Conservation (phyloP, 441 rosid genomes). For the Hura crepitans region DNA sequence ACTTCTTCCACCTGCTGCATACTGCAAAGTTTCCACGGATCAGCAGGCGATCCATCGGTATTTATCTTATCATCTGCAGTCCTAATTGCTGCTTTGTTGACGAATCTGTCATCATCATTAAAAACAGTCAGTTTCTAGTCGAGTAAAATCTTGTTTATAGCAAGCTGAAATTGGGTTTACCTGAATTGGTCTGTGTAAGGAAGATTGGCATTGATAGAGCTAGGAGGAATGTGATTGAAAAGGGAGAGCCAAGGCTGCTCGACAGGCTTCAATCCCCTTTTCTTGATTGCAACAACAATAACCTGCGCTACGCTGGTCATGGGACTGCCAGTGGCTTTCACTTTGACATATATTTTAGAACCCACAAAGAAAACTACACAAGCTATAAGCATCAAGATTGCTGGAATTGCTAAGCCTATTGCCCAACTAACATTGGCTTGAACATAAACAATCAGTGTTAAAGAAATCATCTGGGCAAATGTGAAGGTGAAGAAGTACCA, state of each 20-base stretch:
- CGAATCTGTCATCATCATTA: constrained; percentile 37
- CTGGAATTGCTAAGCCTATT: constrained; percentile 62
- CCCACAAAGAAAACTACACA: constrained; percentile 50
- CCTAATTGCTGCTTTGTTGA: constrained; percentile 64
- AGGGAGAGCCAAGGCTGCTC: constrained; percentile 55
- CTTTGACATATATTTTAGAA: constrained; percentile 56
- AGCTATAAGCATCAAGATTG: constrained; percentile 51
- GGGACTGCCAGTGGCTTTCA: constrained; percentile 70
- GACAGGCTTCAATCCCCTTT: constrained; percentile 40
- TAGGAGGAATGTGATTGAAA: constrained; percentile 43
- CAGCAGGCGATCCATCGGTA: constrained; percentile 55
- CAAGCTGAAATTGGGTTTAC: constrained; percentile 23
- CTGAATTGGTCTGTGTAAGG: constrained; percentile 68
- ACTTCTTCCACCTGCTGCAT: constrained; percentile 85
- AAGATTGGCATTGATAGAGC: constrained; percentile 55
- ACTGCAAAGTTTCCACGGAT: constrained; percentile 71
- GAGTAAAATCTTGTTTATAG: too few relatives aligned
- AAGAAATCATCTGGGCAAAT: constrained; percentile 58
- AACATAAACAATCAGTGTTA: constrained; percentile 58
- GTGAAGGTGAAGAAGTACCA: constrained; percentile 82
- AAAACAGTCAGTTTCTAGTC: neutral
- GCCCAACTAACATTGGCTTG: constrained; percentile 77
- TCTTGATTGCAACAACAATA: constrained; percentile 48
- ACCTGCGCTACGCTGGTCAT: constrained; percentile 59
- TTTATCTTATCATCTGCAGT: constrained; percentile 44